Conservation (phyloP, 768 basidiomycete species). For the Lactarius akahatsu region DNA sequence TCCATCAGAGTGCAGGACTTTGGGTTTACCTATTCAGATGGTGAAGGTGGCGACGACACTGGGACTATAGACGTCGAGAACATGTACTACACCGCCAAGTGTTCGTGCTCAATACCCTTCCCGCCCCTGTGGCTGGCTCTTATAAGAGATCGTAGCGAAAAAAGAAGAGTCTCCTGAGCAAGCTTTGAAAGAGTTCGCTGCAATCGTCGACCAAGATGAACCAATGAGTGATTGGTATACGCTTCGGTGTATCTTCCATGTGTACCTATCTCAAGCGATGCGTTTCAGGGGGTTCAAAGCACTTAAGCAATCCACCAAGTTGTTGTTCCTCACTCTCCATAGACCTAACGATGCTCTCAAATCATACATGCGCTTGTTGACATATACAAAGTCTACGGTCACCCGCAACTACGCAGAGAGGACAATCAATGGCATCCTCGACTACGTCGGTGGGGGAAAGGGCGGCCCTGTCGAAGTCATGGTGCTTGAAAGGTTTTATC, state of each 20-base stretch:
- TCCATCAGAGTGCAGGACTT: slow-evolving; percentile 62
- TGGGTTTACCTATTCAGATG: slow-evolving; percentile 95
- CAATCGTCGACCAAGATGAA: slow-evolving; percentile 87
- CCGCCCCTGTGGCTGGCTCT: not conserved
- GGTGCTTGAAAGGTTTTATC: slow-evolving; percentile 92
- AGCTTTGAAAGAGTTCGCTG: slow-evolving; percentile 84
- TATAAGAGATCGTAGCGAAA: slow-evolving; percentile 55
- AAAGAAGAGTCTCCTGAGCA: slow-evolving; percentile 94
- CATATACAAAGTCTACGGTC: slow-evolving; percentile 94
- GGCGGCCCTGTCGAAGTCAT: slow-evolving; percentile 78
- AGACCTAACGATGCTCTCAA: slow-evolving; percentile 81
- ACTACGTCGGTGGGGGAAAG: slow-evolving; percentile 93
- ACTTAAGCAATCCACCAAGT: slow-evolving; percentile 94
- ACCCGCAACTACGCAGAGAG: slow-evolving; percentile 97
- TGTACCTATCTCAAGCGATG: slow-evolving; percentile 6
- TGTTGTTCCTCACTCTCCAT: slow-evolving; percentile 77
- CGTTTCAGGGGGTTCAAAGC: slow-evolving; percentile 92
- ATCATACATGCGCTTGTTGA: slow-evolving; percentile 82
- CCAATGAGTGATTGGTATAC: slow-evolving; percentile 91
- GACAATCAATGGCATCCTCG: slow-evolving; percentile 96
- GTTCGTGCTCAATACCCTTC: slow-evolving; percentile 46
- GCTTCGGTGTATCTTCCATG: slow-evolving; percentile 3
- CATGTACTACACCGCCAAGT: slow-evolving; percentile 96
- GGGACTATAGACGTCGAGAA: slow-evolving; percentile 93
- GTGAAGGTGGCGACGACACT: slow-evolving; percentile 75